Evolutionary conservation across 179 eudicot species (phyloP).

Genomic region (Sideroxylon spinosum): DNA sequence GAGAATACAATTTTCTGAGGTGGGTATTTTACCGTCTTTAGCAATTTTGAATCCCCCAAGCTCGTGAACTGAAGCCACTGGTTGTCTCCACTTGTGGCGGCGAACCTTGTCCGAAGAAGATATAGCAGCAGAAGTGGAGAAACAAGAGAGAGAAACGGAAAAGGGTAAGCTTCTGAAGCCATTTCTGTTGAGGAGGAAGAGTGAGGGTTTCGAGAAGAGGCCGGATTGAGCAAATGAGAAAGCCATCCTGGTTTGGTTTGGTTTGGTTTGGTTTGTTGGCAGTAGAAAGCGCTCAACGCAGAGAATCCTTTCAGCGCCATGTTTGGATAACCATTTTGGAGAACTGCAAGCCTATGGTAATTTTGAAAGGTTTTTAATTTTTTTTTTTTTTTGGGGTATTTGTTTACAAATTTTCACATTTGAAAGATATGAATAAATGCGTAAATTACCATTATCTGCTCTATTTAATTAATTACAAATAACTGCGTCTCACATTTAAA

Average conservation of each 20-base stretch:
- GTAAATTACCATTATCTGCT: too few relatives aligned
- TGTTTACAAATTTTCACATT: too few relatives aligned
- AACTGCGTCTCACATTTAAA: too few relatives aligned
- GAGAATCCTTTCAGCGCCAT: too few relatives aligned
- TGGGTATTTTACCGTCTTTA: conserved; percentile 44
- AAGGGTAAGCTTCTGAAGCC: conserved; percentile 23
- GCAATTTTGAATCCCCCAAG: conserved; percentile 56
- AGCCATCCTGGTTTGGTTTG: conserved; percentile 16
- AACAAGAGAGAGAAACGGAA: conserved; percentile 29
- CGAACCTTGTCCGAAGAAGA: conserved; percentile 9
- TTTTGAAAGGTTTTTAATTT: too few relatives aligned
- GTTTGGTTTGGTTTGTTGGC: too few relatives aligned
- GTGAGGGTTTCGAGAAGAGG: conserved; percentile 35
- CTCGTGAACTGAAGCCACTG: conserved; percentile 46
- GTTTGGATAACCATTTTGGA: too few relatives aligned
- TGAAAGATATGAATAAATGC: too few relatives aligned
- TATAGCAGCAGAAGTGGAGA: conserved; percentile 25
- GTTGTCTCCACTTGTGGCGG: conserved; percentile 33
- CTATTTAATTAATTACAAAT: too few relatives aligned
- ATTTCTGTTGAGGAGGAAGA: conserved; percentile 19
- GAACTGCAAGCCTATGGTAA: too few relatives aligned
- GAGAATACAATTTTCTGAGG: not conserved
- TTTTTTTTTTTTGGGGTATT: too few relatives aligned
- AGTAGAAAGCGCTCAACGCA: not conserved
- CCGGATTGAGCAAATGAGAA: conserved; percentile 27